Conservation (phyloP, 169 alveolate genomes). For the Plasmodium vinckei region DNA sequence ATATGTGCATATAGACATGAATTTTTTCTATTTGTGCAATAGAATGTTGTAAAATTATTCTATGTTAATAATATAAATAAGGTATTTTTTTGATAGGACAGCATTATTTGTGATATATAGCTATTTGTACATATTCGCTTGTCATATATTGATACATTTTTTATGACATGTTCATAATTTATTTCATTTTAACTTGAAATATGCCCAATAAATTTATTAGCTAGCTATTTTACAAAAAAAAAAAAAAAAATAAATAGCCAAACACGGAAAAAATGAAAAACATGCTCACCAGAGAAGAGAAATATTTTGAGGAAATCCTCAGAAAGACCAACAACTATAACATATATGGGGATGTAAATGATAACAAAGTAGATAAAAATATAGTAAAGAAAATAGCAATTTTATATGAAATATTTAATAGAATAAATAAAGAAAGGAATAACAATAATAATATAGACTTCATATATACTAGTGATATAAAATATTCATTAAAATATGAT, state of each 20-base stretch:
- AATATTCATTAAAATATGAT: conserved; percentile 49
- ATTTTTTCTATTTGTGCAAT: no score
- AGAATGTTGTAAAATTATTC: no score
- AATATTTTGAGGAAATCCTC: neutral
- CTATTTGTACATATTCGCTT: no score
- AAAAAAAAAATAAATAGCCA: no score
- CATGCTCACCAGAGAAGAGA: conserved; percentile 18
- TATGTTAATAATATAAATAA: no score
- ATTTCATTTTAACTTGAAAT: neutral
- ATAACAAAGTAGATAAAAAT: conserved; percentile 47
- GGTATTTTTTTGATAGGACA: no score
- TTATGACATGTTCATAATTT: neutral
- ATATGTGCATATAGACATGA: no score
- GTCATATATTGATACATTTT: no score
- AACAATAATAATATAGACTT: conserved; percentile 13
- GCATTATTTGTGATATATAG: no score
- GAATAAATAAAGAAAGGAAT: conserved; percentile 21
- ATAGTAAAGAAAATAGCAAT: conserved; percentile 54
- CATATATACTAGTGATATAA: conserved; percentile 70
- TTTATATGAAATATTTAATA: conserved; percentile 42
- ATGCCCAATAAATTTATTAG: neutral
- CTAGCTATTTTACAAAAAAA: neutral
- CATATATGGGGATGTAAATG: conserved; percentile 37
- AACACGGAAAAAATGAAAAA: neutral
- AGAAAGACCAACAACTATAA: conserved; percentile 6